Evolutionary conservation across 805 yeast genomes (phyloP).

Genomic region (Teunomyces pallodes): DNA sequence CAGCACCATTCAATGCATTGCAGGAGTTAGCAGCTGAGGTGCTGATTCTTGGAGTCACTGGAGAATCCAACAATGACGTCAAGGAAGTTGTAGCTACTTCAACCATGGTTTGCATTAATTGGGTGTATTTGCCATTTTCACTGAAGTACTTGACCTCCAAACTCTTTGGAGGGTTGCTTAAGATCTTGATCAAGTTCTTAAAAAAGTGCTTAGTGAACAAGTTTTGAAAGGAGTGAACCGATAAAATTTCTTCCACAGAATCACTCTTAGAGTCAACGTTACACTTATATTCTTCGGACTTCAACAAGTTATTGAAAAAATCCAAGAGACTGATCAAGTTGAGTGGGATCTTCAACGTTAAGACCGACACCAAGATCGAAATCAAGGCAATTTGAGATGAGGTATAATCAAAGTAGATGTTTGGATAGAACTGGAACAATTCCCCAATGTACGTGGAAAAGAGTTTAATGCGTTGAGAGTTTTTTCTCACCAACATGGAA

Average conservation of each 20-base stretch:
- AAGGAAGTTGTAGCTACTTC: conserved; percentile 29
- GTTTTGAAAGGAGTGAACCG: conserved; percentile 11
- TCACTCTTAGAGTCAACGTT: conserved; percentile 16
- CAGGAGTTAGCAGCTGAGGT: conserved; percentile 2
- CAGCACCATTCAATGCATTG: background rate
- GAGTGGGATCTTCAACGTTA: conserved; percentile 35
- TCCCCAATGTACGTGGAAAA: conserved; percentile 66
- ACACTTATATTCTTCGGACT: conserved; percentile 20
- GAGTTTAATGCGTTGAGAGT: conserved; percentile 35
- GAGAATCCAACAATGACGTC: conserved; percentile 17
- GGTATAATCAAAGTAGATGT: conserved; percentile 53
- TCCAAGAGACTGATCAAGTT: conserved; percentile 18
- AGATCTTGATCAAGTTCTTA: conserved; percentile 29
- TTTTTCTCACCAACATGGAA: conserved; percentile 10
- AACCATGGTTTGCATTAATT: conserved; percentile 36
- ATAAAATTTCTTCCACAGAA: conserved; percentile 20
- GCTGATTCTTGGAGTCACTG: conserved; percentile 31
- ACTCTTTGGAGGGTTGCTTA: conserved; percentile 47
- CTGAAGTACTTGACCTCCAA: conserved; percentile 45
- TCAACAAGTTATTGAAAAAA: conserved; percentile 17
- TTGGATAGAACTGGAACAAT: conserved; percentile 60
- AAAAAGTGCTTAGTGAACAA: conserved; percentile 21
- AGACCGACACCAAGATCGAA: conserved; percentile 36
- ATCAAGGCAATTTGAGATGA: conserved; percentile 53
- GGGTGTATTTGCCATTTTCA: conserved; percentile 32